Conservation (phyloP, 495 filamentous ascomycete genomes). For the Neurospora sp. region DNA sequence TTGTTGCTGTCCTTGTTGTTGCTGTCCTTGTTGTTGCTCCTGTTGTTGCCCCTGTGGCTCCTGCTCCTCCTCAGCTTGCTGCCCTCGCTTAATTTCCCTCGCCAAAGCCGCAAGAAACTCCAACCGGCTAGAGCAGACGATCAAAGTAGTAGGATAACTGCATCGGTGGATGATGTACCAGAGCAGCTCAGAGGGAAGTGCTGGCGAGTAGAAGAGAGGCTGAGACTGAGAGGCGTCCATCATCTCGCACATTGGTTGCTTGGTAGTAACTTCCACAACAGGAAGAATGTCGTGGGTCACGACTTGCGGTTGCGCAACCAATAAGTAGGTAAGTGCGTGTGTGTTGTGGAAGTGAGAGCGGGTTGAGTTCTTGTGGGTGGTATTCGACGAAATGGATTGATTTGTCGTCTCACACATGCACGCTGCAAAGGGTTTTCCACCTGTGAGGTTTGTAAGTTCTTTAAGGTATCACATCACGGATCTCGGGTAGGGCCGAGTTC, state of each 20-base stretch:
- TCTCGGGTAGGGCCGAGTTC: background rate
- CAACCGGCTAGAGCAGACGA: conserved; percentile 59
- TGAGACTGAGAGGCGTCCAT: background rate
- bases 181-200: conserved; percentile 50
- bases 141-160: conserved; percentile 44
- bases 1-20: background rate
- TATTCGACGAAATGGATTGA: background rate
- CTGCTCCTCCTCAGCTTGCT: background rate
- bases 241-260: background rate
- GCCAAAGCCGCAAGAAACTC: conserved; percentile 47
- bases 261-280: background rate
- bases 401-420: background rate
- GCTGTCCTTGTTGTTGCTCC: background rate
- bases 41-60: background rate
- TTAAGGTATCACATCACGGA: background rate
- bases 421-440: background rate
- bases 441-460: background rate
- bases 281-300: background rate
- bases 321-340: background rate
- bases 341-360: background rate
- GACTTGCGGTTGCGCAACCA: background rate
- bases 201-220: conserved; percentile 39
- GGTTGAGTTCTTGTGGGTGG: background rate
- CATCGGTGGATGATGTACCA: conserved; percentile 50
- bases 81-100: conserved; percentile 15